Percentiles rank a stretch among this genome's conserved stretches.
Conservation (phyloP, 2,329 filamentous ascomycete genomes). For the Graphilbum sp. region DNA sequence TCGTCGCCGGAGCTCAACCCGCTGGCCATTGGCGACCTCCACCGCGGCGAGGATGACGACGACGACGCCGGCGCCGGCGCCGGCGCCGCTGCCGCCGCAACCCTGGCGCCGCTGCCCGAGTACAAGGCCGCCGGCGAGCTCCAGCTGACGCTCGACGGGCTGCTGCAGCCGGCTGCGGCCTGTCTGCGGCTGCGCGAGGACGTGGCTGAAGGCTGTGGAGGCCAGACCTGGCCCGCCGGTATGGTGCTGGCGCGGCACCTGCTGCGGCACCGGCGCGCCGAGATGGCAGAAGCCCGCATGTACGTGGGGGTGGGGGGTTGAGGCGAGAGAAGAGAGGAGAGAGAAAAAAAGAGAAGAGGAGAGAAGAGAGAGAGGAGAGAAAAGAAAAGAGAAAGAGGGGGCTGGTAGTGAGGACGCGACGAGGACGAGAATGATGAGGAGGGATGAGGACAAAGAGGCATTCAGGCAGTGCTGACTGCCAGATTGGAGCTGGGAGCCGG, state of each 20-base stretch:
- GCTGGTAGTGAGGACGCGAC: no score
- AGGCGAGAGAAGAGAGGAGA: neutral
- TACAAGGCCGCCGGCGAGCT: conserved; percentile 39
- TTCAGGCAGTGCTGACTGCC: no score
- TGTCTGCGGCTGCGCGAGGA: conserved; percentile 73
- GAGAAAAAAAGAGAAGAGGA: neutral
- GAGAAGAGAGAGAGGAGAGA: neutral
- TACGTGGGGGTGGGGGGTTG: conserved; percentile 23
- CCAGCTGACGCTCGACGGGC: conserved; percentile 51
- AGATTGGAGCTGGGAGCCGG: conserved; percentile 88
- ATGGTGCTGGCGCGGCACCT: conserved; percentile 79
- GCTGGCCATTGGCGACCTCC: conserved; percentile 21
- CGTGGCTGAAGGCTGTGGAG: conserved; percentile 74
- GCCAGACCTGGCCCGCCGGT: conserved; percentile 87
- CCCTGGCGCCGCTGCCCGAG: conserved; percentile 40
- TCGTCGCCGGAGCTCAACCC: conserved; percentile 34
- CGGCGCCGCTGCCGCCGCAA: conserved; percentile 16
- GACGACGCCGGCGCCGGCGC: neutral
- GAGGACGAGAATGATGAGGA: neutral
- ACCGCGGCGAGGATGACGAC: conserved; percentile 9
- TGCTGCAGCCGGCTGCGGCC: conserved; percentile 36
- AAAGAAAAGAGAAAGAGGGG: neutral
- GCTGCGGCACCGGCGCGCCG: conserved; percentile 52
- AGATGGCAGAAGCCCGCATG: conserved; percentile 54
- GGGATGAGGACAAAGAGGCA: no score